These are phyloP conservation scores for Melampsora occidentalis DNA, from an alignment of 1,284 basidiomycete genomes.

Conservation along the genomic window DNA sequence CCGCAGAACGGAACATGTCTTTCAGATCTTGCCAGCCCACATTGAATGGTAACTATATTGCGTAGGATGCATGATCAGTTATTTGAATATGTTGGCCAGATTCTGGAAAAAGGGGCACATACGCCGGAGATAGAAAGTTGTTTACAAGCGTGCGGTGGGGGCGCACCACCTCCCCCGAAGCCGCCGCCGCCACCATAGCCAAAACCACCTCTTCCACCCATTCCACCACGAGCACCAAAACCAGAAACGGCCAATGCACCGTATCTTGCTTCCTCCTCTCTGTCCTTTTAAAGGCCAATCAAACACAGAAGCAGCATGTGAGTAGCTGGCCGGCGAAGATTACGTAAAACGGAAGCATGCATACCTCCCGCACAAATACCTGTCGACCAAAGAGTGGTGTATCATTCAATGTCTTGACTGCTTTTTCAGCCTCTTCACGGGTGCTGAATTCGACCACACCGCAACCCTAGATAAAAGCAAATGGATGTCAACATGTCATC, in stretches of 20 bases:
- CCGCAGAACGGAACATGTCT: constrained; percentile 89
- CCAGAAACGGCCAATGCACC: constrained; percentile 80
- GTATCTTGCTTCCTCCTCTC: constrained; percentile 89
- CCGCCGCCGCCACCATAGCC: constrained; percentile 43
- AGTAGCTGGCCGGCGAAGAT: constrained; percentile 1
- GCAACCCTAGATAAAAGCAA: constrained; percentile 36
- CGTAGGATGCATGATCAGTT: constrained; percentile 10
- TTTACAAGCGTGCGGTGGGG: constrained; percentile 18
- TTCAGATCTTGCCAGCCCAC: constrained; percentile 98
- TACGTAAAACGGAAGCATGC: constrained; percentile 44
- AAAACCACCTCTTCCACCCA: constrained; percentile 49
- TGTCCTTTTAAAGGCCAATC: constrained; percentile 64
- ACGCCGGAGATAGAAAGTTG: constrained; percentile 42
- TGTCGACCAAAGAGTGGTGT: constrained; percentile 81
- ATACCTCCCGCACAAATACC: constrained; percentile 91
- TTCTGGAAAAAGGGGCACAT: not conserved
- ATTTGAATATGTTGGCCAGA: not conserved
- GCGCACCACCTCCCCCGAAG: constrained; percentile 4
- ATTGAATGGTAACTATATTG: constrained; percentile 76
- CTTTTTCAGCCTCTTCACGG: constrained; percentile 75
- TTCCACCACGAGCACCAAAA: constrained; percentile 59
- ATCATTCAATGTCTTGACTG: constrained; percentile 83
- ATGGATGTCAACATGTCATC: not conserved
- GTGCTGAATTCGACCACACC: constrained; percentile 90
- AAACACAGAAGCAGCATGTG: constrained; percentile 8